Percentiles rank a stretch among this genome's conserved stretches.
phyloP scores from a whole-genome alignment of 2,329 filamentous ascomycete genomes.

The Fusarium subtropicale region DNA sequence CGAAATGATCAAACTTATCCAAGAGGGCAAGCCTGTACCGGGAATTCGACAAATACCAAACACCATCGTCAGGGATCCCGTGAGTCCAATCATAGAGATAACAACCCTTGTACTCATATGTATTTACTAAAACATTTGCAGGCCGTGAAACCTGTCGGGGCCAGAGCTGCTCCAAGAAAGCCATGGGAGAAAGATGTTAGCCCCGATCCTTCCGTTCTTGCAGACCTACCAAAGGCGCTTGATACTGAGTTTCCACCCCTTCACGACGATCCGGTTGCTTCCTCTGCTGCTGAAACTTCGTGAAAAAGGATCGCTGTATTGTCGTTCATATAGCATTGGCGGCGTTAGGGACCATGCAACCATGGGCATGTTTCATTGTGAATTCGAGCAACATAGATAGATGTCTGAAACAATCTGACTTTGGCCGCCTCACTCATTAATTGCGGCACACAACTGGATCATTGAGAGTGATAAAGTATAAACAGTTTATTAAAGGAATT shows the following conservation, averaged over 20 bases:
- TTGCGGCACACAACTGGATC: neutral
- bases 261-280: constrained; percentile 25
- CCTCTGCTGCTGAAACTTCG: constrained; percentile 6
- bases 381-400: neutral
- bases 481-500: constrained; percentile 41
- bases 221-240: constrained; percentile 44
- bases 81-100: constrained; percentile 52
- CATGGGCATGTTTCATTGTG: neutral
- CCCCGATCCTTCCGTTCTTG: constrained; percentile 28
- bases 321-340: constrained; percentile 15
- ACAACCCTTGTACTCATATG: neutral
- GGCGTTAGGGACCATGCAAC: constrained; percentile 19
- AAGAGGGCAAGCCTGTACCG: constrained; percentile 83
- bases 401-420: neutral
- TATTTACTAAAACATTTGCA: constrained; percentile 41
- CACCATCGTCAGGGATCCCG: constrained; percentile 78
- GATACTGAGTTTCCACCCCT: constrained; percentile 54
- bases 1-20: constrained; percentile 86
- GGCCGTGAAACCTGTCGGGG: constrained; percentile 62
- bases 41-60: constrained; percentile 89
- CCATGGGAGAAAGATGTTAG: constrained; percentile 80
- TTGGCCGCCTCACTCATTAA: neutral
- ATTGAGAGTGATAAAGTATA: constrained; percentile 31
- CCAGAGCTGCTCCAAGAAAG: constrained; percentile 63
- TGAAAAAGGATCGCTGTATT: constrained; percentile 1